A percentile compares a stretch with the other conserved stretches of the same genome.
These are phyloP conservation scores for Pelargonium myrrhifolium DNA, from an alignment of 441 rosid species.

Conservation along the genomic window DNA sequence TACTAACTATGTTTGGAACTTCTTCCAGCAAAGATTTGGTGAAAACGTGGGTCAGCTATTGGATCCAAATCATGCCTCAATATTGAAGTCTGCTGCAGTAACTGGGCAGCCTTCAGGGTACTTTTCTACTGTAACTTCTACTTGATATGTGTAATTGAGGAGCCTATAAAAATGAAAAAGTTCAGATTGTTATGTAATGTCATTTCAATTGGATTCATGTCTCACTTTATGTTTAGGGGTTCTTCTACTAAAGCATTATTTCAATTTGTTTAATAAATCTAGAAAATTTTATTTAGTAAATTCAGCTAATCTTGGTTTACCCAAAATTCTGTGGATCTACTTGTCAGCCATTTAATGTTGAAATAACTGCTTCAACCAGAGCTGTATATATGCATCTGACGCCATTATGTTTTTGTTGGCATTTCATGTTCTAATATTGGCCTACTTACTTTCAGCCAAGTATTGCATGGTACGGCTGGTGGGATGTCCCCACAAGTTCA, in stretches of 20 bases:
- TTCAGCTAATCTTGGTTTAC: too few species aligned
- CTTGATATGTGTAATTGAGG: not conserved
- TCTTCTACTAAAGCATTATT: not conserved
- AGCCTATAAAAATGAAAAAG: not conserved
- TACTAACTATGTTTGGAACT: constrained; percentile 5
- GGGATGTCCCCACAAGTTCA: constrained; percentile 73
- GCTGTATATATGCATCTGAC: not conserved
- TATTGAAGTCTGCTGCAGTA: constrained; percentile 59
- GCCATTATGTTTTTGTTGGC: not conserved
- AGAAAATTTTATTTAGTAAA: not conserved
- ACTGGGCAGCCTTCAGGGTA: constrained; percentile 83
- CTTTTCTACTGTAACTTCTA: constrained; percentile 18
- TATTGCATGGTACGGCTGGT: constrained; percentile 62
- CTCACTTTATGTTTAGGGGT: not conserved
- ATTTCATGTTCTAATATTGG: not conserved
- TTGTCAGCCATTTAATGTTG: not conserved
- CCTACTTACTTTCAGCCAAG: constrained; percentile 55
- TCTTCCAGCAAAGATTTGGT: constrained; percentile 50
- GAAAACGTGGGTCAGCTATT: constrained; percentile 70
- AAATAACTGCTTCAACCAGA: not conserved
- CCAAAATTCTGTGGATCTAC: not conserved
- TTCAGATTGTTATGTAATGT: not conserved
- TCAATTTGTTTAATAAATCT: not conserved
- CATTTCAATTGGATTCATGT: not conserved
- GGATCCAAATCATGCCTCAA: constrained; percentile 71